Conservation (phyloP, 495 filamentous ascomycete genomes). For the Acidiella bohemica region DNA sequence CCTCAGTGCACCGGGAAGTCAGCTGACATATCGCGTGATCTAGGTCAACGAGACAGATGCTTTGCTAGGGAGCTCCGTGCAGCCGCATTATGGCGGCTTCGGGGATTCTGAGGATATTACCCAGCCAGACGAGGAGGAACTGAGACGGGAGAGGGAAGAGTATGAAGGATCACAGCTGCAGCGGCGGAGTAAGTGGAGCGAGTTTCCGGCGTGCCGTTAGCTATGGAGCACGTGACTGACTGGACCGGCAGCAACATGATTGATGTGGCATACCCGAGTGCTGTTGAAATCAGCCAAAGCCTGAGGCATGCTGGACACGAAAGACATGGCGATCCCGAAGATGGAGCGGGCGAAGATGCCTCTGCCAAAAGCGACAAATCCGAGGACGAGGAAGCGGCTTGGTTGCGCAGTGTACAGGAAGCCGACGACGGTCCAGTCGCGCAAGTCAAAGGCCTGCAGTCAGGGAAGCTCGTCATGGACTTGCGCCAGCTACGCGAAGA, state of each 20-base stretch:
- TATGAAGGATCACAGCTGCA: constrained; percentile 29
- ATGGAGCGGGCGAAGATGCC: too few relatives aligned
- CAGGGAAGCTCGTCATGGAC: constrained; percentile 8
- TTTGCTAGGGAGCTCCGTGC: constrained; percentile 24
- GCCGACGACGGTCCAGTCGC: background rate
- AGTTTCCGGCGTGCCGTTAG: too few relatives aligned
- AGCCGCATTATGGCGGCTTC: constrained; percentile 26
- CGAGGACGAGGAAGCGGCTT: constrained; percentile 13
- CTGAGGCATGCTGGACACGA: constrained; percentile 3
- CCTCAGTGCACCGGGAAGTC: background rate
- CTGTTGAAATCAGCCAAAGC: constrained; percentile 6
- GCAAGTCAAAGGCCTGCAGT: constrained; percentile 6
- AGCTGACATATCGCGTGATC: too few relatives aligned
- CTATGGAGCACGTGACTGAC: too few relatives aligned
- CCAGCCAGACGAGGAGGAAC: constrained; percentile 28
- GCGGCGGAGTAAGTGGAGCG: constrained; percentile 28
- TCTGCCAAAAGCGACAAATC: too few relatives aligned
- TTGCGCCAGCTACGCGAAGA: constrained; percentile 12
- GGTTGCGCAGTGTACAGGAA: constrained; percentile 15
- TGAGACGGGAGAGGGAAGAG: constrained; percentile 28
- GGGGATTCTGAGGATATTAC: constrained; percentile 17
- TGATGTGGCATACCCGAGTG: constrained; percentile 9
- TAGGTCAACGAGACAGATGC: constrained; percentile 24
- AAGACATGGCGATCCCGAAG: background rate
- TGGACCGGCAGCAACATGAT: constrained; percentile 20